Percentiles rank a stretch among this genome's conserved stretches.
Conservation (phyloP, 495 filamentous ascomycete genomes). For the Trichoderma asperelloides region DNA sequence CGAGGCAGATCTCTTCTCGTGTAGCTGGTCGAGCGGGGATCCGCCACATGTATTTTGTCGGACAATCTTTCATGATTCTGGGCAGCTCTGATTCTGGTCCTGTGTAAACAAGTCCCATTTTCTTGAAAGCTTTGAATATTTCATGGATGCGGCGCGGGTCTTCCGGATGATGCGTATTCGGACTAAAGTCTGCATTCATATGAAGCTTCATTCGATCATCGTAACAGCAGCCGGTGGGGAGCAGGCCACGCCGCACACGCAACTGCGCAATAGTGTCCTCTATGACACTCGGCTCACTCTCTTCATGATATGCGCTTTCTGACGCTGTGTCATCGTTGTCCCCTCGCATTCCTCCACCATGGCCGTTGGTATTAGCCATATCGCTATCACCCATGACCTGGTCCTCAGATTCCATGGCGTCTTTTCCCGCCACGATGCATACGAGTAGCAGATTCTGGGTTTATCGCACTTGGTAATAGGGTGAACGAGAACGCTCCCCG, state of each 20-base stretch:
- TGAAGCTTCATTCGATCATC: slow-evolving; percentile 91
- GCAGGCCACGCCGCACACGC: slow-evolving; percentile 20
- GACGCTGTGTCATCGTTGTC: slow-evolving; percentile 12
- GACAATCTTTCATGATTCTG: slow-evolving; percentile 32
- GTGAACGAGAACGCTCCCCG: background rate
- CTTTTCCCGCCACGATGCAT: slow-evolving; percentile 2
- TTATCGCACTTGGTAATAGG: background rate
- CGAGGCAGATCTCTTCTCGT: slow-evolving; percentile 63
- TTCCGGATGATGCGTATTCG: slow-evolving; percentile 77
- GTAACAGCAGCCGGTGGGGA: slow-evolving; percentile 75
- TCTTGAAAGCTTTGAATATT: slow-evolving; percentile 78
- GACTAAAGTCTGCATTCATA: slow-evolving; percentile 61
- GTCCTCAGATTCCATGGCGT: slow-evolving; percentile 31
- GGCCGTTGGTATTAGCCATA: slow-evolving; percentile 2
- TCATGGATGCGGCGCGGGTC: slow-evolving; percentile 82
- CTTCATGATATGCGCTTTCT: slow-evolving; percentile 16
- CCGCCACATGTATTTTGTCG: slow-evolving; percentile 57
- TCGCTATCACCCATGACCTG: slow-evolving; percentile 18
- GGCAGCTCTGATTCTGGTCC: slow-evolving; percentile 39
- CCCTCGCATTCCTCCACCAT: slow-evolving; percentile 13
- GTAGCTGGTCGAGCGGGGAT: slow-evolving; percentile 70
- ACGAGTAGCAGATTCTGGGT: background rate
- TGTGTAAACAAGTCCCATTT: slow-evolving; percentile 60
- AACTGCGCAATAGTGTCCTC: slow-evolving; percentile 13
- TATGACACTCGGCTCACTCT: slow-evolving; percentile 7